Evolutionary conservation across 2,329 filamentous ascomycete genomes (phyloP), one percentile per base, ranked within the genome.

Genomic region (Aspergillus costaricaensis): DNA sequence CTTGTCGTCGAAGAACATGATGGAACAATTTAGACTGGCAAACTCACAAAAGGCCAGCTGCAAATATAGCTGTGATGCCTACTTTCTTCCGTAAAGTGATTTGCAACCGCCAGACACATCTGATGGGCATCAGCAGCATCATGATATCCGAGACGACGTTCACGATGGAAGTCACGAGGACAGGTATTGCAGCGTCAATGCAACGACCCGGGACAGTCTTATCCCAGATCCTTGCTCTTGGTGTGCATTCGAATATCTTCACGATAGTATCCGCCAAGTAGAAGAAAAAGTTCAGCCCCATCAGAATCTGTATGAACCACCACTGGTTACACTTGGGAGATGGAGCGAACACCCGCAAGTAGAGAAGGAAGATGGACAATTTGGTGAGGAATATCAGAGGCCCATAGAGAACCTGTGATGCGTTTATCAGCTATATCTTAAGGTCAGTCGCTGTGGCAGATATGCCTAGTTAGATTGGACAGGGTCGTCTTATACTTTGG

Each of bases 321-420:
- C 59, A 67, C 3, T 65, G 71, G 41, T 48, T 62, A 48, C 62
- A 64, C 23, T 51, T 62, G 30, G 54, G 30, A 17, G 60, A 50
- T 10, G 69, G 66, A 5, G 65, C 63, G 55, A 74, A 73, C 10
- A 71, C 59, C 1, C 67, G 65, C 17, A 68, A 58, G 50, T 70
- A 73, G 2, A 71, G 62, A 4, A 72, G 65, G 5, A 74, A 61
- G 19, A 74, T 68, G 2, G 70, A 71, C 15, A 72, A 23, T 30
- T 73, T 74, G 10, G 70, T 69, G 54, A 72, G 50, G 53, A 68
- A 72, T 9, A 74, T 71, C 17, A 71, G 38, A 15, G 69, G 68
- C 4, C 66, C 67, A 48, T 73, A 74, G 27, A 68, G 41, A 14
- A 74, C 67, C 47, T 72, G 65, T 14, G 60, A 64, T n/a, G 60